A percentile compares a stretch with the other conserved stretches of the same genome.
These are phyloP conservation scores for Yamadazyma atmosphaerica DNA, from an alignment of 1,139 yeast species.

Conservation along the genomic window DNA sequence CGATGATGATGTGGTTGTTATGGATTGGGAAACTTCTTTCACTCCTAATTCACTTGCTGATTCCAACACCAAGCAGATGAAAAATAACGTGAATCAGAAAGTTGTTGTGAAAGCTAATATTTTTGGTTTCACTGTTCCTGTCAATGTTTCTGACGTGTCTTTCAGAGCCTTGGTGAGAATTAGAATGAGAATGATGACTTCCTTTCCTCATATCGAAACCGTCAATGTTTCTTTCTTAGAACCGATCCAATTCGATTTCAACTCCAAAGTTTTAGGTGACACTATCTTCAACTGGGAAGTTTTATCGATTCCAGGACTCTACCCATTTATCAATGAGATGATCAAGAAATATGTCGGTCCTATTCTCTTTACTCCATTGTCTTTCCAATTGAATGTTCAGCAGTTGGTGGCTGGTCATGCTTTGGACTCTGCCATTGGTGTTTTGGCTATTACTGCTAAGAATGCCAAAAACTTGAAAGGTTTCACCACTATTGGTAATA, in stretches of 20 bases:
- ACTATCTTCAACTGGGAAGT: conserved; percentile 84
- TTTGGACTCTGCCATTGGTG: conserved; percentile 81
- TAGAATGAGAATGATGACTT: conserved; percentile 82
- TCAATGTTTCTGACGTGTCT: conserved; percentile 60
- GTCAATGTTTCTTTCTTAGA: conserved; percentile 81
- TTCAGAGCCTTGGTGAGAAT: conserved; percentile 71
- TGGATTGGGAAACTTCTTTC: conserved; percentile 93
- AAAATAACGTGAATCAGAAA: conserved; percentile 79
- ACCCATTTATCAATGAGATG: conserved; percentile 79
- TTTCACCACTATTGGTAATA: conserved; percentile 67
- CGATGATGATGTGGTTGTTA: conserved; percentile 85
- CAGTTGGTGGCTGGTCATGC: conserved; percentile 87
- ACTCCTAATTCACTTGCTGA: conserved; percentile 89
- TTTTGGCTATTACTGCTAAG: conserved; percentile 66
- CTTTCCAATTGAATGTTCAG: conserved; percentile 89
- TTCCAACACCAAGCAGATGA: conserved; percentile 77
- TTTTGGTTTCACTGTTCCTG: conserved; percentile 69
- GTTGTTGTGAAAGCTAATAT: conserved; percentile 64
- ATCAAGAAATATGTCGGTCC: conserved; percentile 86
- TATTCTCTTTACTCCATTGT: conserved; percentile 80
- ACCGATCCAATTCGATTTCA: conserved; percentile 85
- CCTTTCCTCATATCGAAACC: conserved; percentile 92
- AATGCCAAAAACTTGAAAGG: conserved; percentile 70
- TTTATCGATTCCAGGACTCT: conserved; percentile 81
- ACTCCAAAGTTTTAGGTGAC: conserved; percentile 71